These are phyloP conservation scores for Gomphus bonarii DNA, from an alignment of 1,284 basidiomycete species.

Conservation along the genomic window DNA sequence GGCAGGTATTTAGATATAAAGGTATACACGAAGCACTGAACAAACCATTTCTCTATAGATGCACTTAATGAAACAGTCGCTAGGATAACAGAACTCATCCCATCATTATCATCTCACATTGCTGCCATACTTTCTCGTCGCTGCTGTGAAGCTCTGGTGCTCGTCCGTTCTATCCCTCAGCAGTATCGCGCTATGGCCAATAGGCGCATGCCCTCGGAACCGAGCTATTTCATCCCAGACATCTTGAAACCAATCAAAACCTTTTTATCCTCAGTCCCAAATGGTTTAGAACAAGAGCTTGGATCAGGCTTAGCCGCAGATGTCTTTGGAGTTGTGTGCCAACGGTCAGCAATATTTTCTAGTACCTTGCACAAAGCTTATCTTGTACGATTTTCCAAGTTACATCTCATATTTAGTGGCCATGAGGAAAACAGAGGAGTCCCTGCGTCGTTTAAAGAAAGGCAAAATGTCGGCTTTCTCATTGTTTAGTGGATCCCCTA, in stretches of 20 bases:
- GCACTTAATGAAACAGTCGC: constrained; percentile 45
- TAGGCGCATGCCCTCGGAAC: constrained; percentile 57
- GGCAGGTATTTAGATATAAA: constrained; percentile 34
- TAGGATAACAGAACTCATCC: constrained; percentile 36
- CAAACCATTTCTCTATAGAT: constrained; percentile 27
- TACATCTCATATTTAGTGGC: constrained; percentile 52
- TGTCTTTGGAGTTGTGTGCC: constrained; percentile 67
- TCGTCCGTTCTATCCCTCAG: constrained; percentile 81
- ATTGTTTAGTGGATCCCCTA: constrained; percentile 43
- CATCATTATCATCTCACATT: constrained; percentile 53
- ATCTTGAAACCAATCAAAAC: constrained; percentile 76
- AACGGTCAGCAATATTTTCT: constrained; percentile 34
- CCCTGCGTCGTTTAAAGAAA: constrained; percentile 75
- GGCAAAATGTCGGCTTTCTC: constrained; percentile 74
- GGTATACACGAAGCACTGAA: background rate
- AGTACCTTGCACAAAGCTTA: constrained; percentile 28
- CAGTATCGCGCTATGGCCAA: constrained; percentile 78
- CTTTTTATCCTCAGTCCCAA: constrained; percentile 59
- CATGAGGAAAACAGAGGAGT: constrained; percentile 88
- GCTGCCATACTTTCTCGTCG: constrained; percentile 65
- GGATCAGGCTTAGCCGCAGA: constrained; percentile 46
- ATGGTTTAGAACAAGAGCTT: constrained; percentile 43
- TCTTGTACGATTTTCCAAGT: constrained; percentile 16
- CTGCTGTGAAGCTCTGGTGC: constrained; percentile 76
- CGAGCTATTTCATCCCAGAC: constrained; percentile 76